These are phyloP conservation scores for Avena atlantica DNA, from an alignment of 176 grass and related monocot species.

Conservation along the genomic window DNA sequence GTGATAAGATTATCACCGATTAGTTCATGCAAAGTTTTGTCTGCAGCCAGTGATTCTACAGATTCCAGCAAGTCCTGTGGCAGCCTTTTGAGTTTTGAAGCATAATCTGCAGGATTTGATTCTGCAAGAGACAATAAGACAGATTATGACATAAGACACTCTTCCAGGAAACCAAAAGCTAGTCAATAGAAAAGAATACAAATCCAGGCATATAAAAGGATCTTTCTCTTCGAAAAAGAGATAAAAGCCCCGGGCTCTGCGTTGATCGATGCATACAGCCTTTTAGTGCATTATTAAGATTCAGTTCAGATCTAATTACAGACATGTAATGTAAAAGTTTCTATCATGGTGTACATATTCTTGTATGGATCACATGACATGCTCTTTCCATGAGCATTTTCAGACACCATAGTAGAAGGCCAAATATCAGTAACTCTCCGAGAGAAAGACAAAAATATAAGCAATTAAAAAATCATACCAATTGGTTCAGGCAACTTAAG, in stretches of 20 bases:
- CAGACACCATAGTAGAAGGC: not conserved
- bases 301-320: not conserved
- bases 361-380: not conserved
- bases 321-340: not conserved
- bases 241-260: no score
- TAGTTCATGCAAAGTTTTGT: slow-evolving; percentile 69
- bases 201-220: not conserved
- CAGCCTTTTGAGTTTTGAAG: slow-evolving; percentile 73
- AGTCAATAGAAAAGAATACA: not conserved
- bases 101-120: slow-evolving; percentile 78
- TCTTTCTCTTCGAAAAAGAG: no score
- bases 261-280: no score
- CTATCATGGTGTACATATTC: not conserved
- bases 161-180: not conserved
- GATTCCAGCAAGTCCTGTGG: slow-evolving; percentile 81
- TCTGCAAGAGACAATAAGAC: slow-evolving; percentile 49
- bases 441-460: slow-evolving; percentile 22
- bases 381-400: slow-evolving; percentile 11
- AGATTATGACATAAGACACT: slow-evolving; percentile 2
- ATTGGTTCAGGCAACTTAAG: slow-evolving; percentile 83
- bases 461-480: slow-evolving; percentile 52
- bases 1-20: slow-evolving; percentile 83
- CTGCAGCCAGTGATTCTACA: slow-evolving; percentile 69
- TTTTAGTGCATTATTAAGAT: no score
- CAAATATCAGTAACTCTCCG: slow-evolving; percentile 9